These are phyloP conservation scores for Lablab purpureus DNA, from an alignment of 306 rosid species.

Conservation along the genomic window DNA sequence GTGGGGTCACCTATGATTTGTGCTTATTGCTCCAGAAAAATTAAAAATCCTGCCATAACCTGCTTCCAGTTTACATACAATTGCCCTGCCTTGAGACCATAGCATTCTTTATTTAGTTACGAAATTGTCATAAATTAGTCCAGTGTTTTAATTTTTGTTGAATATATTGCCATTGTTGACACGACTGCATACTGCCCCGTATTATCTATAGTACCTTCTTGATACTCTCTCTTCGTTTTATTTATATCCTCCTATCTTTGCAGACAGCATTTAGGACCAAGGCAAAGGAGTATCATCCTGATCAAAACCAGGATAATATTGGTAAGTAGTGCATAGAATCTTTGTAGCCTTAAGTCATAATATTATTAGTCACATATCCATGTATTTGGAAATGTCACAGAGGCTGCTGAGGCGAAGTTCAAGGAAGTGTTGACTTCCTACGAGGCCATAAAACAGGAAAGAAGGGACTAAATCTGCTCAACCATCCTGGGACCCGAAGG, in stretches of 20 bases:
- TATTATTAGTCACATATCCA: constrained; percentile 30
- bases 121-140: constrained; percentile 3
- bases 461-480: constrained; percentile 44
- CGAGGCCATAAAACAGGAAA: constrained; percentile 91
- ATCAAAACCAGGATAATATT: constrained; percentile 90
- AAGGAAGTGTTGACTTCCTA: constrained; percentile 92
- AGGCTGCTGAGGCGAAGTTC: constrained; percentile 91
- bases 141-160: constrained; percentile 20
- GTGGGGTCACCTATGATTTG: not conserved
- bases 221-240: constrained; percentile 28
- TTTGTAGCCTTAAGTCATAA: constrained; percentile 29
- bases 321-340: constrained; percentile 51
- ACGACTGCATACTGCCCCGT: not conserved
- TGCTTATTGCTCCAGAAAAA: not conserved
- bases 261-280: constrained; percentile 92
- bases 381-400: constrained; percentile 59
- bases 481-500: constrained; percentile 28
- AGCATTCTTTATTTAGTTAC: not conserved
- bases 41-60: constrained; percentile 8
- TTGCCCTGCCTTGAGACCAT: not conserved
- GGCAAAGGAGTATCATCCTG: constrained; percentile 96
- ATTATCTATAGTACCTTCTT: not conserved
- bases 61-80: constrained; percentile 11
- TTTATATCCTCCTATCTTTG: constrained; percentile 34
- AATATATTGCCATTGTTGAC: constrained; percentile 27